Evolutionary conservation across 2,329 filamentous ascomycete genomes (phyloP).

Genomic region (Trichocomaceae sp.): DNA sequence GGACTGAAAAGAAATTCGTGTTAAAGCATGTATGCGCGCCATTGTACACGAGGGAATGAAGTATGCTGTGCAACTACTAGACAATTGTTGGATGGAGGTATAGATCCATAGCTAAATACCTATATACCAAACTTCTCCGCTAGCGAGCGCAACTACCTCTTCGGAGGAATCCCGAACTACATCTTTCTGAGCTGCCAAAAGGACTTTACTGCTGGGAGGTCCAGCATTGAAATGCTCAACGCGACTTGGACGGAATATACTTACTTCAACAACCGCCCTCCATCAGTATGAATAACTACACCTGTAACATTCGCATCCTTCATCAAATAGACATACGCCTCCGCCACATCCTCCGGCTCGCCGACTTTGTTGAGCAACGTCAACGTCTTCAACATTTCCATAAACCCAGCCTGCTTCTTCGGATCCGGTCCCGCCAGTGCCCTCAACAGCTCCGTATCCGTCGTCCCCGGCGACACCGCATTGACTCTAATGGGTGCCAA

Average conservation of each 20-base stretch:
- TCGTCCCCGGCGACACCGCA: conserved; percentile 50
- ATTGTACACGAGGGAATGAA: no score
- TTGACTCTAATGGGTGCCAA: conserved; percentile 60
- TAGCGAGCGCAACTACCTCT: conserved; percentile 72
- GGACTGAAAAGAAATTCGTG: no score
- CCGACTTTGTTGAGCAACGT: conserved; percentile 30
- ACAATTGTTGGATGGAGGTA: no score
- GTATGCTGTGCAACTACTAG: no score
- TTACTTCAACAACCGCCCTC: conserved; percentile 6
- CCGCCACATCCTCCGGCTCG: conserved; percentile 38
- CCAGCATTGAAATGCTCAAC: conserved; percentile 70
- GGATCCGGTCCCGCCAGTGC: conserved; percentile 3
- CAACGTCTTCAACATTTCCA: conserved; percentile 1
- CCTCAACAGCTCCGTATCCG: conserved; percentile 34
- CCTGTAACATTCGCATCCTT: conserved; percentile 27
- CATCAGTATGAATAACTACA: conserved; percentile 39
- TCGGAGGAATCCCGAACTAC: conserved; percentile 93
- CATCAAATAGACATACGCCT: conserved; percentile 45
- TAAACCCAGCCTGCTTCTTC: conserved; percentile 3
- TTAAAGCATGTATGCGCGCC: no score
- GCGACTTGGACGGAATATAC: conserved; percentile 68
- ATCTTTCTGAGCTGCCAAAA: conserved; percentile 88
- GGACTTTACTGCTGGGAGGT: conserved; percentile 53
- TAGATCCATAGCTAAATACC: no score
- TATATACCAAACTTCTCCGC: conserved; percentile 72